Base-by-base conservation (phyloP, 176 grass and related monocot genomes). In the Musa acuminata region DNA sequence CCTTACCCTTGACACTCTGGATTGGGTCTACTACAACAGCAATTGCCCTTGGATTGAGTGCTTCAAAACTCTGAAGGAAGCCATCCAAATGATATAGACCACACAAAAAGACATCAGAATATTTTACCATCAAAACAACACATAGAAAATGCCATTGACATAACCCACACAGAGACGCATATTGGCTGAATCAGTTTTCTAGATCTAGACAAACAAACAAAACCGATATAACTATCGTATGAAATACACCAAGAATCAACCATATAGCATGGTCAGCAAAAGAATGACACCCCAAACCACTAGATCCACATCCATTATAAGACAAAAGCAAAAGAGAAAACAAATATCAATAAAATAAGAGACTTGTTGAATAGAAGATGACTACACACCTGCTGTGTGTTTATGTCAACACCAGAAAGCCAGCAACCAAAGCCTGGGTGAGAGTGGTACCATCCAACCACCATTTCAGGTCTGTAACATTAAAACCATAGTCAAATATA, bases 381-480 rank as follows among this genome's bases (percentile, higher is more conserved):
- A 20, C 63, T 64, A 21, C 49, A 77, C 16, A 97, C 95, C 95
- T 89, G 90, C 53, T 98, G 95, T 74, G 95, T 98, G 59, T 98
- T 89, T 80, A 98, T 98, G 63, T 98, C 95, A 24, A 98, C 90
- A 69, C 90, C 86, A 73, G 95, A 98, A 48, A 98, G 82, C 90
- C 90, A 98, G 75, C 90, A 91, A 78, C 90, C 95, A 71, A 98
- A 98, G 13, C 90, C 95, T 67, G 90, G 95, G 87, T 98, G 95
- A 75, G 95, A 98, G 74, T 98, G 95, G 60, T 98, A 98, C 95
- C 95, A 98, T 11, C 95, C 95, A 66, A 98, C 95, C 78, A 98
- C 95, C 90, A 98, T 98, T 83, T 98, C 95, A 55, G 86, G 90
- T 59, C 90, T 98, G 84, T 78, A 82, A 62, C 81, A 74, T 73